These are phyloP conservation scores for Ascodesmis nigricans DNA, from an alignment of 495 filamentous ascomycete genomes.

Conservation along the genomic window DNA sequence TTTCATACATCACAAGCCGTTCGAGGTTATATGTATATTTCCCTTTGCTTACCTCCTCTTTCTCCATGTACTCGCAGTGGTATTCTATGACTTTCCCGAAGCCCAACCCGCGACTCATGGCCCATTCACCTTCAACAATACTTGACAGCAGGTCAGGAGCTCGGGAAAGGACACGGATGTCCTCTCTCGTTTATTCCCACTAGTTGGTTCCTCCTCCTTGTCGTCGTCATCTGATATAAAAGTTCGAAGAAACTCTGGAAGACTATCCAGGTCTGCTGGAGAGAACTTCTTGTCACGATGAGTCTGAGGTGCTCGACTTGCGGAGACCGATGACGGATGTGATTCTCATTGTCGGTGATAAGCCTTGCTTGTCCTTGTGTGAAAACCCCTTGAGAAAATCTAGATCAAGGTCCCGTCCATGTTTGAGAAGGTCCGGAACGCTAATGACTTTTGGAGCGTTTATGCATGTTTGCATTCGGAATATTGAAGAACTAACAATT, in stretches of 20 bases:
- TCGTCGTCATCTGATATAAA: background rate
- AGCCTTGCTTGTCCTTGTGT: too few relatives aligned
- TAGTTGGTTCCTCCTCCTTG: background rate
- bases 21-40: conserved; percentile 8
- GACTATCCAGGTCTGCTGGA: background rate
- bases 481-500: conserved; percentile 4
- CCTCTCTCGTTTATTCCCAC: too few relatives aligned
- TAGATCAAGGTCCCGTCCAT: too few relatives aligned
- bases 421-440: too few relatives aligned
- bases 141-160: conserved; percentile 9
- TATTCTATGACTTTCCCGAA: conserved; percentile 3
- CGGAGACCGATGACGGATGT: too few relatives aligned
- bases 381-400: too few relatives aligned
- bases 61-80: conserved; percentile 2
- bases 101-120: conserved; percentile 7
- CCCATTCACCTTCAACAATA: conserved; percentile 8
- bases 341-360: too few relatives aligned
- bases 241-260: conserved; percentile 3
- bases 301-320: too few relatives aligned
- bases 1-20: conserved; percentile 2
- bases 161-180: conserved; percentile 2
- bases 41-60: conserved; percentile 1
- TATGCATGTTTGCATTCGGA: conserved; percentile 11
- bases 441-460: conserved; percentile 12
- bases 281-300: too few relatives aligned